Conservation (phyloP, 1,284 basidiomycete species). For the Tranzscheliella williamsii region DNA sequence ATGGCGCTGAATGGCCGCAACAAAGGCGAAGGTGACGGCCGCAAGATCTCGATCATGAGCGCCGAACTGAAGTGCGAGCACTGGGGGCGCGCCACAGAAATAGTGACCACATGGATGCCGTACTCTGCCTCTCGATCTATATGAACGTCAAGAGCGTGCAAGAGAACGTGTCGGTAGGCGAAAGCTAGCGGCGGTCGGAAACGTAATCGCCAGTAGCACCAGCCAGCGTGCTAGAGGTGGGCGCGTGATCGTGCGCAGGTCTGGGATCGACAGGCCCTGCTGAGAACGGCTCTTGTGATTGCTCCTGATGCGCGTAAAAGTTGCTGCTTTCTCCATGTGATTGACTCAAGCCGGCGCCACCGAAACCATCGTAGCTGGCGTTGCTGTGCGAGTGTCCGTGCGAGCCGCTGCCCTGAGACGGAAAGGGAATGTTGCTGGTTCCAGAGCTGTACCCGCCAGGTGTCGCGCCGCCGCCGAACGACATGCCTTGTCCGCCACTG, state of each 20-base stretch:
- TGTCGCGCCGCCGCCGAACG: conserved; percentile 3
- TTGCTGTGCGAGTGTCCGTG: conserved; percentile 26
- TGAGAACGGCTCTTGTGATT: too few species aligned
- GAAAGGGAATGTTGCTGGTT: conserved; percentile 6
- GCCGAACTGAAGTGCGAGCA: too few species aligned
- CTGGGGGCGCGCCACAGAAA: too few species aligned
- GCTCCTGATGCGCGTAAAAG: conserved; percentile 11
- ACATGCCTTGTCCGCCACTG: conserved; percentile 23
- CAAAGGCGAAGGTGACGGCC: too few species aligned
- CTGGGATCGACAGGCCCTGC: too few species aligned
- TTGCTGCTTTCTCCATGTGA: conserved; percentile 2
- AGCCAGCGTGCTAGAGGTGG: conserved; percentile 31
- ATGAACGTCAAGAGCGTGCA: too few species aligned
- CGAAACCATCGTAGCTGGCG: conserved; percentile 24
- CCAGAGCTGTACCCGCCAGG: conserved; percentile 3
- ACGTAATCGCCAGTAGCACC: conserved; percentile 27
- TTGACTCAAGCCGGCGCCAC: conserved; percentile 1
- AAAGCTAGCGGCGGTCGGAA: conserved; percentile 11
- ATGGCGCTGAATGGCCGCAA: too few species aligned
- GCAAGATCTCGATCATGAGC: too few species aligned
- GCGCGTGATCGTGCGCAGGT: too few species aligned
- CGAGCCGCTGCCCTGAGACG: conserved; percentile 3
- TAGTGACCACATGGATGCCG: too few species aligned
- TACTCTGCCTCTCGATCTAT: too few species aligned
- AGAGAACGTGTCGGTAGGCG: too few species aligned